Percentiles rank a stretch among this genome's conserved stretches.
Evolutionary conservation across 805 yeast genomes (phyloP).

Genomic region (Wickerhamomyces bovis): DNA sequence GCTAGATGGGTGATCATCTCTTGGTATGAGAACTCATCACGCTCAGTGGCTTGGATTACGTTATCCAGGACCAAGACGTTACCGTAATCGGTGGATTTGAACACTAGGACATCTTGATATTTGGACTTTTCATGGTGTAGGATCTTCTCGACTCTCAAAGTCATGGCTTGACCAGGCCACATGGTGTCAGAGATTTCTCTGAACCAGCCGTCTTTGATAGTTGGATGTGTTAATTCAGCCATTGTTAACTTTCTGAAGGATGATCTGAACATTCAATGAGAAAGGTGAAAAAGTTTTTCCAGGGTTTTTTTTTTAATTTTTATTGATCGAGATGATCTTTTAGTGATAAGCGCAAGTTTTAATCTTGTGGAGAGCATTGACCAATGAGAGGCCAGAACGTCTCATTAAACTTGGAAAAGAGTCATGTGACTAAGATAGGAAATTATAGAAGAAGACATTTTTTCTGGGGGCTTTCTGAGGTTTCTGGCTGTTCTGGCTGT

Average conservation of each 20-base stretch:
- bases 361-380: not conserved
- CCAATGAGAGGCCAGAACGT: not conserved
- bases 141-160: slow-evolving; percentile 79
- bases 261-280: slow-evolving; percentile 1
- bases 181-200: slow-evolving; percentile 89
- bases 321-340: not conserved
- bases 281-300: not conserved
- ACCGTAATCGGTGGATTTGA: slow-evolving; percentile 90
- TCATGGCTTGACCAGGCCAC: slow-evolving; percentile 99
- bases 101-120: slow-evolving; percentile 91
- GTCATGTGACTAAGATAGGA: too few species aligned
- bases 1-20: slow-evolving; percentile 97
- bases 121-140: slow-evolving; percentile 79
- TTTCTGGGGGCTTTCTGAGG: too few species aligned
- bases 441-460: too few species aligned
- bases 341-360: not conserved
- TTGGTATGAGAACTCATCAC: slow-evolving; percentile 96
- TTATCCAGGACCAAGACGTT: slow-evolving; percentile 93
- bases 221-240: slow-evolving; percentile 37
- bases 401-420: too few species aligned
- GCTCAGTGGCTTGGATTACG: slow-evolving; percentile 92
- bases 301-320: not conserved
- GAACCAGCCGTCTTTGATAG: slow-evolving; percentile 84
- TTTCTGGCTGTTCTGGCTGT: too few species aligned
- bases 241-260: slow-evolving; percentile 8